Evolutionary conservation across 2,329 filamentous ascomycete genomes (phyloP).

Genomic region (Pseudogymnoascus sp.): DNA sequence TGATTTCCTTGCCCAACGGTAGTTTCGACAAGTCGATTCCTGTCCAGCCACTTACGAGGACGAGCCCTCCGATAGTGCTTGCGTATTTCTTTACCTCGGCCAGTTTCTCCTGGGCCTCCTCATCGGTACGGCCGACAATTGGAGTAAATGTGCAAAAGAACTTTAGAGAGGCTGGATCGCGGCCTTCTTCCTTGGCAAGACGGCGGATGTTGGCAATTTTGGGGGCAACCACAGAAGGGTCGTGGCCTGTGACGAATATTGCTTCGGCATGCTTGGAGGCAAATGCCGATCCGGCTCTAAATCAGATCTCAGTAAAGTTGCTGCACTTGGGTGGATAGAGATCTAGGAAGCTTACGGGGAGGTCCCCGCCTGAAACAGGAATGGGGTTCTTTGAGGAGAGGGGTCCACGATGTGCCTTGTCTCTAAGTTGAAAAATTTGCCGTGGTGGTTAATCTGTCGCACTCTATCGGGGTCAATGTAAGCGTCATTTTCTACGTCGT

Average conservation of each 20-base stretch:
- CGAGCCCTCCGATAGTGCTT: slow-evolving; percentile 57
- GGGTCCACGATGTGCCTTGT: slow-evolving; percentile 60
- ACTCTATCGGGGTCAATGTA: slow-evolving; percentile 52
- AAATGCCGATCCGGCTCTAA: slow-evolving; percentile 55
- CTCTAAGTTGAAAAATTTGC: slow-evolving; percentile 55
- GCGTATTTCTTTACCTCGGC: slow-evolving; percentile 55
- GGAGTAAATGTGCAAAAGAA: slow-evolving; percentile 60
- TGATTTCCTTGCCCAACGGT: slow-evolving; percentile 51
- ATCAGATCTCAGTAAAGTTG: slow-evolving; percentile 40
- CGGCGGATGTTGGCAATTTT: slow-evolving; percentile 56
- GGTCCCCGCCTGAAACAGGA: slow-evolving; percentile 64
- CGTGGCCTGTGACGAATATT: slow-evolving; percentile 61
- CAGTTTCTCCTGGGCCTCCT: slow-evolving; percentile 58
- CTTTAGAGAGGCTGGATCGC: slow-evolving; percentile 56
- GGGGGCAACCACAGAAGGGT: slow-evolving; percentile 51
- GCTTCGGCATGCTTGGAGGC: slow-evolving; percentile 63
- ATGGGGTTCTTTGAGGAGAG: slow-evolving; percentile 59
- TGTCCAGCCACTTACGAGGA: slow-evolving; percentile 67
- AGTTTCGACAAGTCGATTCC: slow-evolving; percentile 56
- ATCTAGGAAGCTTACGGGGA: slow-evolving; percentile 51
- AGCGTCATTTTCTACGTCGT: slow-evolving; percentile 49
- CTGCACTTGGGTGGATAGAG: slow-evolving; percentile 47
- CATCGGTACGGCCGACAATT: slow-evolving; percentile 57
- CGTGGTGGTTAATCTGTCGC: slow-evolving; percentile 57
- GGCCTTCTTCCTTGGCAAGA: slow-evolving; percentile 44